Conservation (phyloP, 345 rosid species). For the Linum lewisii region DNA sequence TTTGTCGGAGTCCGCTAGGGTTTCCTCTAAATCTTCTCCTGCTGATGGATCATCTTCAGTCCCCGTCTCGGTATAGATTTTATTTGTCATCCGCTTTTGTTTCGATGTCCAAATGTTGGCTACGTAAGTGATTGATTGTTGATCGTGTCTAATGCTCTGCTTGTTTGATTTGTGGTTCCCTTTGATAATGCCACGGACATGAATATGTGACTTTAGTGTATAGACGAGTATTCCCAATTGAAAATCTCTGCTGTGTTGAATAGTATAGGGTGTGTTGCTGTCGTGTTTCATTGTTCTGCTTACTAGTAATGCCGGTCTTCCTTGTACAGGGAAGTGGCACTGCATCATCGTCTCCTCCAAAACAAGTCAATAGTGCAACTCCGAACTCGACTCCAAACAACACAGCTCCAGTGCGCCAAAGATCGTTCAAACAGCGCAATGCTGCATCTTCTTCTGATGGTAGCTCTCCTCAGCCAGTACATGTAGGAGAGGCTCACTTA, state of each 20-base stretch:
- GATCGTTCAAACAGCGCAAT: constrained; percentile 16
- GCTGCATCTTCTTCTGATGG: constrained; percentile 29
- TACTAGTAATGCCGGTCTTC: neutral
- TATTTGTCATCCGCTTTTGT: neutral
- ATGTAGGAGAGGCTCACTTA: constrained; percentile 24
- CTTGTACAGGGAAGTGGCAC: neutral
- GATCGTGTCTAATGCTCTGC: no score
- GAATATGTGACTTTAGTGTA: no score
- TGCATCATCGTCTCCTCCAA: neutral
- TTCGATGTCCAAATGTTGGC: neutral
- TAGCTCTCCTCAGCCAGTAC: constrained; percentile 29
- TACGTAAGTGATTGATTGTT: neutral
- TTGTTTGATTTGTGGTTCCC: no score
- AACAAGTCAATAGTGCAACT: neutral
- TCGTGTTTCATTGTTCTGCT: neutral
- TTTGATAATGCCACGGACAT: no score
- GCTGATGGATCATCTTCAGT: constrained; percentile 37
- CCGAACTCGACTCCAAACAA: neutral
- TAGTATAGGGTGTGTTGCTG: neutral
- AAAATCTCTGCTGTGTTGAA: neutral
- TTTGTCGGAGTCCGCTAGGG: constrained; percentile 43
- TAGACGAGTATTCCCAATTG: no score
- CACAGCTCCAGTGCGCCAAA: neutral
- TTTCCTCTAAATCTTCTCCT: neutral
- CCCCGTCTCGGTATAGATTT: neutral